A percentile compares a stretch with the other conserved stretches of the same genome.
phyloP scores from a whole-genome alignment of 116 monocot genomes.

The Trichopus zeylanicus region DNA sequence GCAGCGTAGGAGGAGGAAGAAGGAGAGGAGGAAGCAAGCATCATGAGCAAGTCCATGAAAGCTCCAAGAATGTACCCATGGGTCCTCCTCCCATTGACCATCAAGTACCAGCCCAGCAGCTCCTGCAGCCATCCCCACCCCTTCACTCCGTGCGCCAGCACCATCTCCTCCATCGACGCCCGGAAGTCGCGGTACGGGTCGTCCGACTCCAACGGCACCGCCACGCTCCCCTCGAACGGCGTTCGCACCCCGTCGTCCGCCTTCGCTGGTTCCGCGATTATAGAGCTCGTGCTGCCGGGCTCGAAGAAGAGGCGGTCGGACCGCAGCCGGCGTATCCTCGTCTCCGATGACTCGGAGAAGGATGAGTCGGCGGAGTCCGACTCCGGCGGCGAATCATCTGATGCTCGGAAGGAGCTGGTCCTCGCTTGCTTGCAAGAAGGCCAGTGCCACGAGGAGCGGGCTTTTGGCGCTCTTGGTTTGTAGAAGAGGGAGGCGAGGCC shows the following conservation, averaged over 20 bases:
- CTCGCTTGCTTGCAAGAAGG: conserved; percentile 30
- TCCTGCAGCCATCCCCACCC: conserved; percentile 33
- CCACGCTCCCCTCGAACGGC: conserved; percentile 37
- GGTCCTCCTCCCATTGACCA: conserved; percentile 39
- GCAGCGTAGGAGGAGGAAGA: too few species aligned
- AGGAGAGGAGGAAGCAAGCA: conserved; percentile 15
- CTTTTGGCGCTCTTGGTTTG: not conserved
- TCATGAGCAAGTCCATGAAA: conserved; percentile 48
- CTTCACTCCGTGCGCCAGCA: conserved; percentile 29
- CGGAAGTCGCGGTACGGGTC: conserved; percentile 56
- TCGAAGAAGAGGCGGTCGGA: conserved; percentile 41
- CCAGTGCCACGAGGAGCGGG: conserved; percentile 15
- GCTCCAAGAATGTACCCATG: conserved; percentile 45
- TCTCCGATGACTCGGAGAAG: conserved; percentile 8
- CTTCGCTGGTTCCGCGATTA: conserved; percentile 26
- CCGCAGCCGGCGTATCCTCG: conserved; percentile 13
- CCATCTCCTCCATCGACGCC: conserved; percentile 69
- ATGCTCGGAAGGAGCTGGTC: conserved; percentile 24
- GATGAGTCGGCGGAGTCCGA: not conserved
- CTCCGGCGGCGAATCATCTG: conserved; percentile 3
- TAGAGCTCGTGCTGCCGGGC: conserved; percentile 33
- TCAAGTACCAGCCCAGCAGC: conserved; percentile 53
- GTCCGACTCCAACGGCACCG: conserved; percentile 45
- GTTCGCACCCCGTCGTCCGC: too few species aligned
- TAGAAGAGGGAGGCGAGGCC: conserved; percentile 4